These are phyloP conservation scores for Cyathus striatus DNA, from an alignment of 768 basidiomycete genomes.

Conservation along the genomic window DNA sequence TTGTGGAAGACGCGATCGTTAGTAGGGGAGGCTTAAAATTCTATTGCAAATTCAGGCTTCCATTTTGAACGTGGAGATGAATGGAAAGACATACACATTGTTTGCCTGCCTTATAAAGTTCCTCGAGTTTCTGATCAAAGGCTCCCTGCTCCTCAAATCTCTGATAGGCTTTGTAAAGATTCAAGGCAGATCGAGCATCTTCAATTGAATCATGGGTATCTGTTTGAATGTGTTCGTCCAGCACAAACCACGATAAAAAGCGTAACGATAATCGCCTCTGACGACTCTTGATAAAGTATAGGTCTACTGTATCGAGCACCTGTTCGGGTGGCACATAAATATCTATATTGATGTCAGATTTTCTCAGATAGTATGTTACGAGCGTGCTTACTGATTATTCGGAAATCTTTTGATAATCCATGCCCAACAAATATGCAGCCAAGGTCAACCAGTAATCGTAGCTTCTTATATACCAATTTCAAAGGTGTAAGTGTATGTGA, in stretches of 20 bases:
- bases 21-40: too few species aligned
- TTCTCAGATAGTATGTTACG: background rate
- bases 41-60: too few species aligned
- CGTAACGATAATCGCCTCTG: slow-evolving; percentile 87
- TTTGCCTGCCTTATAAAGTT: slow-evolving; percentile 73
- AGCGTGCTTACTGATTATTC: slow-evolving; percentile 96
- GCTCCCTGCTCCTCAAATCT: slow-evolving; percentile 67
- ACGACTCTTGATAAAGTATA: slow-evolving; percentile 81
- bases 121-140: slow-evolving; percentile 87
- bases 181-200: slow-evolving; percentile 83
- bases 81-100: slow-evolving; percentile 50
- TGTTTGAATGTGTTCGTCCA: slow-evolving; percentile 87
- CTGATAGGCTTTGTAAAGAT: slow-evolving; percentile 79
- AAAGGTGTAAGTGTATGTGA: slow-evolving; percentile 88
- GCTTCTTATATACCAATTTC: slow-evolving; percentile 98
- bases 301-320: slow-evolving; percentile 95
- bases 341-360: slow-evolving; percentile 41
- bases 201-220: slow-evolving; percentile 99
- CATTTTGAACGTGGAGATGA: too few species aligned
- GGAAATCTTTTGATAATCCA: slow-evolving; percentile 94
- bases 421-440: slow-evolving; percentile 98
- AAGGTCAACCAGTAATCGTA: slow-evolving; percentile 86
- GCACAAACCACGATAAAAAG: slow-evolving; percentile 92
- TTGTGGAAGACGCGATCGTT: too few species aligned
- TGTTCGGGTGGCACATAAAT: slow-evolving; percentile 94